Evolutionary conservation across 2,329 filamentous ascomycete species (phyloP).

Genomic region (Mollisiaceae sp.): DNA sequence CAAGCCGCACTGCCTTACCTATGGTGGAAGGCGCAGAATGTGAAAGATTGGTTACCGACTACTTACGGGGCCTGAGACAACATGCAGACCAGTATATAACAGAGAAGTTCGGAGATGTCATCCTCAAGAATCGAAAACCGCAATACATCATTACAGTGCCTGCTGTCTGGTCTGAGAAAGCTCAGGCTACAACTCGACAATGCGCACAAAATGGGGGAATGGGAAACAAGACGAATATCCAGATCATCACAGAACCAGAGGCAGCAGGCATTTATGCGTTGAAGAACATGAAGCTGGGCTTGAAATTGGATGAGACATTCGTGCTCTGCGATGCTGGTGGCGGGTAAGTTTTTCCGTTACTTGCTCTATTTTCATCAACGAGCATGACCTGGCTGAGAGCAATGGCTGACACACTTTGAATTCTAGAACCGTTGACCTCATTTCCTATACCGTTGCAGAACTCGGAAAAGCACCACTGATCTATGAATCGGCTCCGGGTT

Average conservation of each 20-base stretch:
- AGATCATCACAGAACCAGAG: slow-evolving; percentile 24
- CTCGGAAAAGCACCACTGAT: slow-evolving; percentile 29
- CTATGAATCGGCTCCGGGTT: slow-evolving; percentile 34
- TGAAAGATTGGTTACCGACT: too few species aligned
- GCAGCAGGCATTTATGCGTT: slow-evolving; percentile 25
- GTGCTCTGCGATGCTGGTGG: slow-evolving; percentile 44
- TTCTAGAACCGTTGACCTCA: slow-evolving; percentile 42
- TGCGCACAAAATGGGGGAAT: slow-evolving; percentile 18
- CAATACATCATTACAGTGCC: slow-evolving; percentile 25
- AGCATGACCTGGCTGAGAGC: too few species aligned
- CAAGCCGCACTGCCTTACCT: too few species aligned
- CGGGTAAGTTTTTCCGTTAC: slow-evolving; percentile 22
- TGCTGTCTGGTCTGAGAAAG: slow-evolving; percentile 23
- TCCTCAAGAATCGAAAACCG: too few species aligned
- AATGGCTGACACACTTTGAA: too few species aligned
- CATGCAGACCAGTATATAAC: too few species aligned
- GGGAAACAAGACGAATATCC: slow-evolving; percentile 20
- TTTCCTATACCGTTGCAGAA: slow-evolving; percentile 38
- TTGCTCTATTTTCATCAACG: too few species aligned
- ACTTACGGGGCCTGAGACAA: too few species aligned
- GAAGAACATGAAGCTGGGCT: slow-evolving; percentile 18
- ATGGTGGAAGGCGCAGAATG: too few species aligned
- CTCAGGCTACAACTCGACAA: slow-evolving; percentile 13
- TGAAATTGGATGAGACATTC: slow-evolving; percentile 38
- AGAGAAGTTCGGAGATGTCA: too few species aligned